phyloP scores from a whole-genome alignment of 306 rosid species.

The Lablab purpureus region DNA sequence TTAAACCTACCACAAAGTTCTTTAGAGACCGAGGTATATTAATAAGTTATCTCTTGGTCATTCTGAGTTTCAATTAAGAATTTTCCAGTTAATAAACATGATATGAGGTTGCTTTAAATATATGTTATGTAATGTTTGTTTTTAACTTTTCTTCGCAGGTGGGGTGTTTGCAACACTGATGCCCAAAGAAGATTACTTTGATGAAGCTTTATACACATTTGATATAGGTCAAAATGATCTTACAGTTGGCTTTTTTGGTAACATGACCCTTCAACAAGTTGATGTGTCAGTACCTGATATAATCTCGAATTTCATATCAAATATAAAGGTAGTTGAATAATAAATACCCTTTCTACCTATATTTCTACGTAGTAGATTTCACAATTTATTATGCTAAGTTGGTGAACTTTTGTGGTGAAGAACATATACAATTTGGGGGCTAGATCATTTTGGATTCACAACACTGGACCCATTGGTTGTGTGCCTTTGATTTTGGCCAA shows the following conservation, averaged over 20 bases:
- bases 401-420: constrained; percentile 30
- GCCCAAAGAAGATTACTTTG: constrained; percentile 46
- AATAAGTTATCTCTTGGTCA: neutral
- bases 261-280: constrained; percentile 44
- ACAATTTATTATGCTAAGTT: neutral
- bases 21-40: constrained; percentile 38
- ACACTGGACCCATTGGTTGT: constrained; percentile 54
- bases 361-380: neutral
- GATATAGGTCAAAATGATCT: constrained; percentile 66
- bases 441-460: constrained; percentile 54
- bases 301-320: constrained; percentile 41
- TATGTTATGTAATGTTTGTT: neutral
- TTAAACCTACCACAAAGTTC: constrained; percentile 33
- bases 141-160: constrained; percentile 11
- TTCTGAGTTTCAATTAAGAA: neutral
- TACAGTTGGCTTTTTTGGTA: neutral
- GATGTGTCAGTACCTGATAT: constrained; percentile 54
- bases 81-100: neutral
- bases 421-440: constrained; percentile 48
- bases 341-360: neutral
- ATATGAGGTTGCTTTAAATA: neutral
- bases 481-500: constrained; percentile 39
- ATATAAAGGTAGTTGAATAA: constrained; percentile 51
- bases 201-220: constrained; percentile 58
- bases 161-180: constrained; percentile 36